Conservation (phyloP, 306 rosid genomes). For the Adenanthera pavonina region DNA sequence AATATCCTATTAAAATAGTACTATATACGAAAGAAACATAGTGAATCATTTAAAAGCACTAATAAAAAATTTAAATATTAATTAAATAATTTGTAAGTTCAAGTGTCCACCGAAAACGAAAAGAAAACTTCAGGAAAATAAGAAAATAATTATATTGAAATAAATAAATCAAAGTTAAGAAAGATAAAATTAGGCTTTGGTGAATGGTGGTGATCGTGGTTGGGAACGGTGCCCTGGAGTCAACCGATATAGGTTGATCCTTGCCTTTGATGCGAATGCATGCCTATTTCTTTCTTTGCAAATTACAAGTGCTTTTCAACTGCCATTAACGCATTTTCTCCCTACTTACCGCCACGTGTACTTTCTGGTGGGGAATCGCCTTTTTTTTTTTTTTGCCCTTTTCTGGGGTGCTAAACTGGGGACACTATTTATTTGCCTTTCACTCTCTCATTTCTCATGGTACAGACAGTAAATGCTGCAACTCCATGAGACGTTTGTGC, state of each 20-base stretch:
- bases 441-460: background rate
- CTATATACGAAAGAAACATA: background rate
- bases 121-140: no score
- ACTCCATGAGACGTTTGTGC: background rate
- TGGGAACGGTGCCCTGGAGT: background rate
- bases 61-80: background rate
- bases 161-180: background rate
- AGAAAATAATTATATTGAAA: background rate
- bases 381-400: no score
- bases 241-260: background rate
- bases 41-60: background rate
- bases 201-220: background rate
- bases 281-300: background rate
- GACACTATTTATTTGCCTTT: background rate
- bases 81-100: no score
- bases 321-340: background rate
- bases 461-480: background rate
- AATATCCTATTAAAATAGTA: no score
- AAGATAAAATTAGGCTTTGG: background rate
- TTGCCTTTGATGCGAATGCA: background rate
- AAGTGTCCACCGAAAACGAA: no score
- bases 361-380: background rate
- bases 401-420: no score
- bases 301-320: background rate
- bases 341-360: background rate